Base-by-base conservation (phyloP, 202 grass and related monocot genomes). In the Panicum hallii region DNA sequence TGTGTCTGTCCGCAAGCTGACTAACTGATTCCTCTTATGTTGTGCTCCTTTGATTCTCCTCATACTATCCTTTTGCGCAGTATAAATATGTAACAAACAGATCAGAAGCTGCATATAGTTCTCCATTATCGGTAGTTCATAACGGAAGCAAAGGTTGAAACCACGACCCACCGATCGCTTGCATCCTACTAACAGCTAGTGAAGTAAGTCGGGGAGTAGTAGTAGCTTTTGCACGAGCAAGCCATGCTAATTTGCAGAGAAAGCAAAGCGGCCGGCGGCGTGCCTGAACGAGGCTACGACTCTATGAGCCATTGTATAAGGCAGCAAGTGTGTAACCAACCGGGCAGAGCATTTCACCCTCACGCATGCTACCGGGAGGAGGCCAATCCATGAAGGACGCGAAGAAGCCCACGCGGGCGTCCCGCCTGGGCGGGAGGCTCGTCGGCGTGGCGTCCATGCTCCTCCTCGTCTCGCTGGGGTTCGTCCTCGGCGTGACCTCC, bases 401-500 rank as follows among this genome's bases (percentile, higher is more conserved):
- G 9, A 65, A 20, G 30, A 88, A 80, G 30, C 7, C 49, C 7
- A 53, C 30, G 72, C 40, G 43, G 4, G 9, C 9, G 20, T 20
- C 50, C 53, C 81, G 55, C 22, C 11, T 22, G 5, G 60, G 69
- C 15, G 42, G 77, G 46, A 19, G 23, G 9, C 45, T 77, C 80
- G 17, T 77, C 70, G 75, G 61, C 36, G 61, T 43, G n/a, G 61
- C 73, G 1, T 9, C 67, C 20, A 20, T 74, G 81, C 26, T 89
- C 17, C 67, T 95, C 43, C 8, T 90, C 58, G 47, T 95, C 63
- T 79, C 82, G 30, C 32, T 82, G 0, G 78, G 82, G 20, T 86
- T 95, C 38, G 53, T 86, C 11, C 40, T 88, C 1, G 88, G 87
- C 90, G 86, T 88, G 82, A 64, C 90, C 45, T 92, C 89, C 46